Conservation (phyloP, 2,329 filamentous ascomycete genomes). For the Graphilbum fragrans region DNA sequence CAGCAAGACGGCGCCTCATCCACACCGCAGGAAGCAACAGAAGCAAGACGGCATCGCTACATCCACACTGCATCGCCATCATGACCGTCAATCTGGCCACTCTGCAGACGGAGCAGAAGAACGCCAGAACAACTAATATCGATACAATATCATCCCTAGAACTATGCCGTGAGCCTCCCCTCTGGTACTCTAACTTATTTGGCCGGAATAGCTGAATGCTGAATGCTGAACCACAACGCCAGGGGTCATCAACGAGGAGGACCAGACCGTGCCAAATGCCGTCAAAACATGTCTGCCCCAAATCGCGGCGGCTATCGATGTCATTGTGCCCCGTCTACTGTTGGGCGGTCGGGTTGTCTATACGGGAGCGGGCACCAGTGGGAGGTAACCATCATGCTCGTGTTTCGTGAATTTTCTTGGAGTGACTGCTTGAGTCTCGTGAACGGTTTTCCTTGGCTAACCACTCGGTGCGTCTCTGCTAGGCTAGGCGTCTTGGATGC, state of each 20-base stretch:
- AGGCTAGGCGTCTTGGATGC: conserved; percentile 18
- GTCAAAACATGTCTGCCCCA: conserved; percentile 18
- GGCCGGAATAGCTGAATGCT: too few relatives aligned
- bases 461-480: too few relatives aligned
- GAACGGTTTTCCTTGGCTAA: too few relatives aligned
- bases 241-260: conserved; percentile 20
- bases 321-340: conserved; percentile 17
- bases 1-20: too few relatives aligned
- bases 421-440: too few relatives aligned
- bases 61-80: neutral
- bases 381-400: conserved; percentile 19
- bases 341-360: conserved; percentile 22
- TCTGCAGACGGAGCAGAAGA: conserved; percentile 24
- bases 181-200: neutral
- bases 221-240: too few relatives aligned
- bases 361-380: conserved; percentile 30
- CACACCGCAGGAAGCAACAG: neutral
- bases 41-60: neutral
- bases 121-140: conserved; percentile 20
- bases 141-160: conserved; percentile 23
- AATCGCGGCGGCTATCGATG: conserved; percentile 22
- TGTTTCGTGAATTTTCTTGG: too few relatives aligned
- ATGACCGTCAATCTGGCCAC: neutral
- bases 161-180: conserved; percentile 15
- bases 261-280: conserved; percentile 18